phyloP scores from a whole-genome alignment of 169 alveolate genomes.

The Plasmodium billcollinsi region DNA sequence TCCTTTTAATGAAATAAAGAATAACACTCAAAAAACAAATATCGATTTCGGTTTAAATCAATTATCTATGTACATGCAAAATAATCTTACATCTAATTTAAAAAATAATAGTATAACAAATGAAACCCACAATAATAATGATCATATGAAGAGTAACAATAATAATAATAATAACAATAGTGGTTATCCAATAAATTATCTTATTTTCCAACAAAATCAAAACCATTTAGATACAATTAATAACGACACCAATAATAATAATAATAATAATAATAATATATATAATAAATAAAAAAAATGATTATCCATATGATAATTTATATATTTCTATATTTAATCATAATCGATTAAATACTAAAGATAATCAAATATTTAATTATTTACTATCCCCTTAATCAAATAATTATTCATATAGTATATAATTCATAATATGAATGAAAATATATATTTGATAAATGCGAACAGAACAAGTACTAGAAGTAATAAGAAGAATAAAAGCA shows the following conservation, averaged over 20 bases:
- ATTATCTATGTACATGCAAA: not conserved
- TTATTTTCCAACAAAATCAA: not conserved
- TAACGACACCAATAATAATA: not conserved
- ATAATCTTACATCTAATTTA: not conserved
- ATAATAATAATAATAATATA: not conserved
- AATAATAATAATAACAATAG: not conserved
- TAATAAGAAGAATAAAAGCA: not conserved
- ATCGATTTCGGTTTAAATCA: not conserved
- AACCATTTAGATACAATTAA: not conserved
- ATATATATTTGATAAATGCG: not conserved
- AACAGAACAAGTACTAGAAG: not conserved
- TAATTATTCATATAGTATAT: not conserved
- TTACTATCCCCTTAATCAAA: not conserved
- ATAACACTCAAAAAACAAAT: not conserved
- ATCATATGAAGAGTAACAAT: not conserved
- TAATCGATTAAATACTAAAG: not conserved
- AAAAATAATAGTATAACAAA: not conserved
- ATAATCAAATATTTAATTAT: not conserved
- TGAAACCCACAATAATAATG: not conserved
- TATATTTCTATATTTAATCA: not conserved
- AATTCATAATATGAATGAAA: slow-evolving; percentile 1
- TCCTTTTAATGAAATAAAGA: not conserved
- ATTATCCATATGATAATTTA: not conserved
- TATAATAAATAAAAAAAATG: not conserved
- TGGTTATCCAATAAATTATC: not conserved